phyloP scores from a whole-genome alignment of 306 rosid genomes.

The Delonix regia region DNA sequence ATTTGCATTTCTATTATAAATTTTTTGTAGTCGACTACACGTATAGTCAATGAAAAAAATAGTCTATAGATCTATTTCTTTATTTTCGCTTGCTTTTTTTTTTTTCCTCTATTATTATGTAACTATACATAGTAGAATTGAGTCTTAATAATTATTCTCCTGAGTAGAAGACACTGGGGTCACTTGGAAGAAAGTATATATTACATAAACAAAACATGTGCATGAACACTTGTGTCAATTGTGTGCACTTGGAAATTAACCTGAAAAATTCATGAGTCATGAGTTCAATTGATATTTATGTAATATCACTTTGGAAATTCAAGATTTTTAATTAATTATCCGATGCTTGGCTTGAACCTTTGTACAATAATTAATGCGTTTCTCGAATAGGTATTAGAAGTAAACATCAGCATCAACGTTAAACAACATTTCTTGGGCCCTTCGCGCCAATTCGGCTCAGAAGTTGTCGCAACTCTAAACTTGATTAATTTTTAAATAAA shows the following conservation, averaged over 20 bases:
- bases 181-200: background rate
- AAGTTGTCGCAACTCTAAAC: background rate
- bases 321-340: background rate
- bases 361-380: too few species aligned
- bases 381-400: too few species aligned
- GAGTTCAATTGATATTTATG: background rate
- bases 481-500: background rate
- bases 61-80: too few species aligned
- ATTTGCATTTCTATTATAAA: too few species aligned
- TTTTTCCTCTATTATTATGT: too few species aligned
- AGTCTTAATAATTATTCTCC: background rate
- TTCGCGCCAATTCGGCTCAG: background rate
- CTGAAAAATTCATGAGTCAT: background rate
- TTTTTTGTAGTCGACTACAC: too few species aligned
- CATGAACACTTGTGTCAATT: background rate
- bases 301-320: background rate
- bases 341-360: too few species aligned
- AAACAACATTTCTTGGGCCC: too few species aligned
- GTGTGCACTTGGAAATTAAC: background rate
- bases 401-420: background rate
- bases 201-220: background rate
- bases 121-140: too few species aligned
- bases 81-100: too few species aligned
- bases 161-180: conserved; percentile 33
- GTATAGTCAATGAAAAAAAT: too few species aligned